Base-by-base conservation (phyloP, 345 rosid species). In the Heritiera littoralis region DNA sequence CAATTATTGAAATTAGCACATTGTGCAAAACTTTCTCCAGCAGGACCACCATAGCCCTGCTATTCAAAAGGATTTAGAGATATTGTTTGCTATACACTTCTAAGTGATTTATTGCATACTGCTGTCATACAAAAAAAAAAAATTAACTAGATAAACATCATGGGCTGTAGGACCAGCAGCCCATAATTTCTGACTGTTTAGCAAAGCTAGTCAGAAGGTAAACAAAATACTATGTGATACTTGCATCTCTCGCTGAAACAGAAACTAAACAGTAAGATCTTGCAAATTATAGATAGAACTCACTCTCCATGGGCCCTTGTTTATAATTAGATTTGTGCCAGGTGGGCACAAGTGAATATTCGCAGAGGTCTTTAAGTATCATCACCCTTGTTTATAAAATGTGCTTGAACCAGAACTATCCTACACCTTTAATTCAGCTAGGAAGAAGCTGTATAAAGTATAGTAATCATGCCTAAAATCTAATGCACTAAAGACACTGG, bases 131-230 rank as follows among this genome's bases (percentile, higher is more conserved):
- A 70, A 17, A 49, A 70, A 6, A 23, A 3, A 70, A 23, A 3
- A 49, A 70, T 13, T 23, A 8, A 13, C 28, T 28, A 71, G 15
- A 28, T 0, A 28, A 28, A 30, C 14, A 30, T 51, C 43, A 69
- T 46, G 48, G 6, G 11, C 7, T 1, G 56, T 48, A 69, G n/a
- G 40, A 51, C 9, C 45, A 51, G 4, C 18, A 72, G 23, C 75
- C 60, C n/a, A 51, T 70, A 51, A 51, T 32, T 51, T 72, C 75
- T 32, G 45, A 72, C 32, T 32, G 45, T 15, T 43, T 70, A 48
- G 58, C 20, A 48, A 49, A 68, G 55, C 55, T 46, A 46, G 18
- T 28, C 35, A 66, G 81, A 76, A 82, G 68, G 56, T 70, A 48
- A 49, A 48, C 35, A 70, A 28, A 14, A 68, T 41, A n/a, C 17